Evolutionary conservation across 2,329 filamentous ascomycete genomes (phyloP).

Genomic region (Aspergillus costaricaensis): DNA sequence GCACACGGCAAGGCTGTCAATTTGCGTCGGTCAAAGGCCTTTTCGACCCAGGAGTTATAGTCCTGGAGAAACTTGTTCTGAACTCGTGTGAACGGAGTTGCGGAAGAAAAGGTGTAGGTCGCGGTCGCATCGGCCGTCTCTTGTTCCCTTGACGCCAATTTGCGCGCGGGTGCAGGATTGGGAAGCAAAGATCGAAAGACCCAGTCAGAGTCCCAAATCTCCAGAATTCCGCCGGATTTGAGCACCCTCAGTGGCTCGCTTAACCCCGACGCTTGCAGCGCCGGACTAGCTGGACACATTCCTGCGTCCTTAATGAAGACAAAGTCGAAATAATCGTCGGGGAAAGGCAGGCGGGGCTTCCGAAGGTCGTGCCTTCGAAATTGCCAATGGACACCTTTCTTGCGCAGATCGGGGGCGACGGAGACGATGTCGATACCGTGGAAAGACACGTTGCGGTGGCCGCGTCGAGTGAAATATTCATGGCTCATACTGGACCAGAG

Average conservation of each 20-base stretch:
- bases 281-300: constrained; percentile 62
- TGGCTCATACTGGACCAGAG: constrained; percentile 91
- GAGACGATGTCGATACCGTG: constrained; percentile 81
- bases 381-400: constrained; percentile 79
- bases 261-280: constrained; percentile 56
- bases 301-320: constrained; percentile 85
- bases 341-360: constrained; percentile 73
- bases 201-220: constrained; percentile 89
- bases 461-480: constrained; percentile 70
- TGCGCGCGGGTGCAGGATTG: constrained; percentile 65
- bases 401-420: constrained; percentile 64
- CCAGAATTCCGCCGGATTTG: constrained; percentile 74
- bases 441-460: constrained; percentile 71
- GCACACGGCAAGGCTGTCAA: constrained; percentile 77
- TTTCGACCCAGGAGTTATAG: constrained; percentile 79
- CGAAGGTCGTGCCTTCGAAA: constrained; percentile 88
- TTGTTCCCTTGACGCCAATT: constrained; percentile 62
- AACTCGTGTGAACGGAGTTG: constrained; percentile 77
- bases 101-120: constrained; percentile 79
- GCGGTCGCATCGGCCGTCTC: constrained; percentile 68
- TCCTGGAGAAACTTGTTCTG: constrained; percentile 80
- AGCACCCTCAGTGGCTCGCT: constrained; percentile 78
- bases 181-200: constrained; percentile 79
- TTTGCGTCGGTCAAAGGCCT: constrained; percentile 70
- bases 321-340: constrained; percentile 78